Evolutionary conservation across 495 filamentous ascomycete genomes (phyloP).

Genomic region (Podospora australis): DNA sequence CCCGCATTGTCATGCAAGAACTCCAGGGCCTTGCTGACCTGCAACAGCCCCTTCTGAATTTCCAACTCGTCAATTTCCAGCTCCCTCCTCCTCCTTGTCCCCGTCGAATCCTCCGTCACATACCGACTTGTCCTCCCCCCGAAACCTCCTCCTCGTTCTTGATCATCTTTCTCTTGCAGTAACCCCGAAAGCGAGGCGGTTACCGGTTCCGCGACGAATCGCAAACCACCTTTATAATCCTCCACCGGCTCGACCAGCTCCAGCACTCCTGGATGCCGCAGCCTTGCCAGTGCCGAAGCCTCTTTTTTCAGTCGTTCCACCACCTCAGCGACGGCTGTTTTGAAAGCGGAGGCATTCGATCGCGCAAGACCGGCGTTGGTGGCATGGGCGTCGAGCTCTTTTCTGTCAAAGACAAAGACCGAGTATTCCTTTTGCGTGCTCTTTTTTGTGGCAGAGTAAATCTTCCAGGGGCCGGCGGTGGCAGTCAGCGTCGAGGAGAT

Average conservation of each 20-base stretch:
- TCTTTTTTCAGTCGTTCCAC: constrained; percentile 86
- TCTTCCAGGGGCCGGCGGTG: constrained; percentile 88
- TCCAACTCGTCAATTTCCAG: constrained; percentile 95
- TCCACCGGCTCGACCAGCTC: constrained; percentile 94
- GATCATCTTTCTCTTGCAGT: constrained; percentile 83
- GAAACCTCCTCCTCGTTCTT: constrained; percentile 60
- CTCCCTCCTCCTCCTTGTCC: constrained; percentile 66
- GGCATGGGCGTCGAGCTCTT: constrained; percentile 66
- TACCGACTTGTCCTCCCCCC: constrained; percentile 69
- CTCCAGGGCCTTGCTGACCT: constrained; percentile 89
- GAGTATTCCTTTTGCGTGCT: constrained; percentile 80
- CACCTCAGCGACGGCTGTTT: constrained; percentile 77
- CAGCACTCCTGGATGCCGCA: constrained; percentile 85
- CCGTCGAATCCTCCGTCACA: constrained; percentile 74
- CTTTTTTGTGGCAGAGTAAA: constrained; percentile 95
- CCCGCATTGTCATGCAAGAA: constrained; percentile 96
- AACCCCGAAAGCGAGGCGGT: constrained; percentile 80
- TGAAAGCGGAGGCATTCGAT: constrained; percentile 57
- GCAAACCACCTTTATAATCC: constrained; percentile 81
- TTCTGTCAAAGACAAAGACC: constrained; percentile 90
- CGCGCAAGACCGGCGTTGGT: constrained; percentile 47
- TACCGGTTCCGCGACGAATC: constrained; percentile 90
- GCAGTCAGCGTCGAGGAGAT: constrained; percentile 62
- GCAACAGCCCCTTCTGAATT: constrained; percentile 90
- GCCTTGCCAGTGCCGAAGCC: constrained; percentile 73